phyloP scores from a whole-genome alignment of 495 filamentous ascomycete genomes.

The Aspergillus panamensis region DNA sequence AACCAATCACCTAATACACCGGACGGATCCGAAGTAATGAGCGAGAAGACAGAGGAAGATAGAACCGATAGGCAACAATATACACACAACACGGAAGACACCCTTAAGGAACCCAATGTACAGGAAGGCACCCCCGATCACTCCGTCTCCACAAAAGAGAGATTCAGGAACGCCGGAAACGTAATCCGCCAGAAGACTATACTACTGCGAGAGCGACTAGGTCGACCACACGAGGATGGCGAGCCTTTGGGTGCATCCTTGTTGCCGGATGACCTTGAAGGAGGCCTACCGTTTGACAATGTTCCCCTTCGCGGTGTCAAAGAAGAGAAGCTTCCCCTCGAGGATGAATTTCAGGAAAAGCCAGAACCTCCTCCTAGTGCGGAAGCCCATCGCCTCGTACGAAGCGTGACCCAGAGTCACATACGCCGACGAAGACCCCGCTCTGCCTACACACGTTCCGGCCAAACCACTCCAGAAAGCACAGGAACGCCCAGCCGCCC shows the following conservation, averaged over 20 bases:
- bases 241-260: slow-evolving; percentile 34
- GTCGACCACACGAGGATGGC: slow-evolving; percentile 39
- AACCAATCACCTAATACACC: slow-evolving; percentile 3
- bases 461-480: slow-evolving; percentile 39
- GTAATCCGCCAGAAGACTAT: slow-evolving; percentile 37
- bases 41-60: not conserved
- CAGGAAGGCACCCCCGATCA: slow-evolving; percentile 14
- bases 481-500: slow-evolving; percentile 19
- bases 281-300: slow-evolving; percentile 24
- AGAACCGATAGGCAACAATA: not conserved
- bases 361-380: slow-evolving; percentile 31
- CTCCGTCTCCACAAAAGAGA: slow-evolving; percentile 24
- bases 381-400: slow-evolving; percentile 45
- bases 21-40: not conserved
- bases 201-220: slow-evolving; percentile 35
- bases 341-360: slow-evolving; percentile 20
- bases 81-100: not conserved
- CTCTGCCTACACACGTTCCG: slow-evolving; percentile 38
- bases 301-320: slow-evolving; percentile 20
- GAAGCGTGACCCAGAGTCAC: slow-evolving; percentile 35
- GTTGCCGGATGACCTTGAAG: slow-evolving; percentile 36
- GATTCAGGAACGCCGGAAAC: slow-evolving; percentile 35
- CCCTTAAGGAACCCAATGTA: not conserved
- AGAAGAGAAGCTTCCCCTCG: slow-evolving; percentile 23
- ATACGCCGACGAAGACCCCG: slow-evolving; percentile 34